Percentiles rank a stretch among this genome's conserved stretches.
phyloP scores from a whole-genome alignment of 495 filamentous ascomycete genomes.

The Aspergillus diversus region DNA sequence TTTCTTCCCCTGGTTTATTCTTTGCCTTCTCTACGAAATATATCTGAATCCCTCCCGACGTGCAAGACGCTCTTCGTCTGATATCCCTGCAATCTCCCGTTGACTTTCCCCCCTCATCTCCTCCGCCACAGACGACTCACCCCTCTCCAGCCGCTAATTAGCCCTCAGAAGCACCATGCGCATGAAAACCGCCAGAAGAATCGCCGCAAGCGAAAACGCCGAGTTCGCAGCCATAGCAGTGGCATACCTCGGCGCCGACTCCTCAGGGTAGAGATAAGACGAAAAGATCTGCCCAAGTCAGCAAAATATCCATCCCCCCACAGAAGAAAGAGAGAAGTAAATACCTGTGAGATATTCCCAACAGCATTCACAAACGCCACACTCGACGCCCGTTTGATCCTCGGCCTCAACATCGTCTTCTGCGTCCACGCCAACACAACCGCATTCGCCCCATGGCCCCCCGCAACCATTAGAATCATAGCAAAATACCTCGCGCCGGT shows the following conservation, averaged over 20 bases:
- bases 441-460: not conserved
- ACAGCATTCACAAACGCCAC: conserved; percentile 3
- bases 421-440: not conserved
- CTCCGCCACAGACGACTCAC: not conserved
- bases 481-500: not conserved
- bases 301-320: too few species aligned
- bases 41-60: not conserved
- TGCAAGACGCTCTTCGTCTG: not conserved
- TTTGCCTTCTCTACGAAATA: not conserved
- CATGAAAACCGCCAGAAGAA: conserved; percentile 26
- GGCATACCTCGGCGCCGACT: conserved; percentile 27
- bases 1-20: not conserved
- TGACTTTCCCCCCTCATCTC: conserved; percentile 7
- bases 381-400: not conserved
- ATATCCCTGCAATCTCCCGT: conserved; percentile 1
- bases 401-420: not conserved
- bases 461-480: not conserved
- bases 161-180: conserved; percentile 31
- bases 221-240: conserved; percentile 30
- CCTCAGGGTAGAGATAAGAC: conserved; percentile 16
- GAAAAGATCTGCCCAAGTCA: conserved; percentile 10
- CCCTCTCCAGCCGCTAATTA: conserved; percentile 35
- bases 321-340: conserved; percentile 19
- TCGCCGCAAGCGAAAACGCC: conserved; percentile 25
- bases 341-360: conserved; percentile 4